Evolutionary conservation across 352 stramenopile species (phyloP), one percentile per base, ranked within the genome.

Genomic region (Phytophthora colocasiae): DNA sequence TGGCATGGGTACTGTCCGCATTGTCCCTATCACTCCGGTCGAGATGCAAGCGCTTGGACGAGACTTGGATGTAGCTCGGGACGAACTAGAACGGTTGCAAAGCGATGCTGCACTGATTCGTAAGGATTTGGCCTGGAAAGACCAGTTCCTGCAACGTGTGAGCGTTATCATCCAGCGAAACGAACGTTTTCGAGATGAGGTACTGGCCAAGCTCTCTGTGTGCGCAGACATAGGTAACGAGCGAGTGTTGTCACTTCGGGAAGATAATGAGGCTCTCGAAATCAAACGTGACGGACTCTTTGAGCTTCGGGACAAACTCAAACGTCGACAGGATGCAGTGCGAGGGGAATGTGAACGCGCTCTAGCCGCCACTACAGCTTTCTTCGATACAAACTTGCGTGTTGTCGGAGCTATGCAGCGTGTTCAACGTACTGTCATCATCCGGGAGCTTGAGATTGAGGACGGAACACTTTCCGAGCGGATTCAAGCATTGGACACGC

Each of bases 131-230:
- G 58, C 55, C 0, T 91, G 81, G 82, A 90, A 85, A 38, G 84
- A 92, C 48, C 77, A 83, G 39, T 56, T 90, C 29, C 64, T 92
- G 11, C 84, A 92, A 53, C 84, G 79, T 8, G 29, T 92, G 17
- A 88, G 80, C 34, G 75, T 89, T 15, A 57, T 89, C 6, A 85
- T 91, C 62, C 86, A 92, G 64, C 78, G 84, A 14, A 92, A 92
- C 34, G 82, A 88, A 58, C 73, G 65, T 1, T 91, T 92, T 55
- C 75, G 78, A 1, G 36, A 51, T 1, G 82, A 90, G 50, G 63
- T 81, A 45, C 48, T 88, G 0, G 15, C 4, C 5, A 89, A 81
- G 47, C 68, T 92, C 0, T 14, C 27, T 2, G 7, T 50, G 1
- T 82, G 78, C 19, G 53, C 50, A 7, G 80, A 89, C 7, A 62